phyloP scores from a whole-genome alignment of 1,284 basidiomycete genomes.

The Moesziomyces parantarcticus region DNA sequence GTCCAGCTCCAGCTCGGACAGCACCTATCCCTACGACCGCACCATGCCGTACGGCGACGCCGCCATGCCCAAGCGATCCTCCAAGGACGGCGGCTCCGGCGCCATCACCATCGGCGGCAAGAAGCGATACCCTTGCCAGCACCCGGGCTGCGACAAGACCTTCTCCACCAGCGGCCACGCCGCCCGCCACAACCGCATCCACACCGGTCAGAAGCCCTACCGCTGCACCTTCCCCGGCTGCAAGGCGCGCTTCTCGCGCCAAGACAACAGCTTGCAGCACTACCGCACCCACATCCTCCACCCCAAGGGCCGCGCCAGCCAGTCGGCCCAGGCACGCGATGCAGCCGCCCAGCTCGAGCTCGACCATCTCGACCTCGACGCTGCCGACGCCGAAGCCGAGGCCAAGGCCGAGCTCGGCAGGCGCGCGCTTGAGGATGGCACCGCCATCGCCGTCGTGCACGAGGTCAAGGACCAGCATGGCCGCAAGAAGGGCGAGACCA shows the following conservation, averaged over 20 bases:
- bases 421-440: slow-evolving; percentile 60
- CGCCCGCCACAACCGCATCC: slow-evolving; percentile 80
- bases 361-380: slow-evolving; percentile 37
- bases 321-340: slow-evolving; percentile 41
- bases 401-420: slow-evolving; percentile 56
- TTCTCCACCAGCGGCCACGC: slow-evolving; percentile 87
- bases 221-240: slow-evolving; percentile 66
- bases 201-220: slow-evolving; percentile 72
- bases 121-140: slow-evolving; percentile 73
- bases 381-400: slow-evolving; percentile 49
- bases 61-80: slow-evolving; percentile 18
- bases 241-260: slow-evolving; percentile 66
- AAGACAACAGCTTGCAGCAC: slow-evolving; percentile 67
- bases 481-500: slow-evolving; percentile 56
- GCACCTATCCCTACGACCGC: slow-evolving; percentile 36
- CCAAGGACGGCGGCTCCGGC: slow-evolving; percentile 40
- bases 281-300: slow-evolving; percentile 65
- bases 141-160: slow-evolving; percentile 74
- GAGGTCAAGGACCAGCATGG: slow-evolving; percentile 58
- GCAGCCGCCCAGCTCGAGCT: slow-evolving; percentile 43
- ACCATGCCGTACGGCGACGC: slow-evolving; percentile 26
- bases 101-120: slow-evolving; percentile 65
- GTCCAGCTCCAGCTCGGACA: slow-evolving; percentile 33
- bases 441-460: slow-evolving; percentile 63
- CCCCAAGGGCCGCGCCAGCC: slow-evolving; percentile 55